phyloP scores from a whole-genome alignment of 805 yeast species.

The Candida xyloterini region DNA sequence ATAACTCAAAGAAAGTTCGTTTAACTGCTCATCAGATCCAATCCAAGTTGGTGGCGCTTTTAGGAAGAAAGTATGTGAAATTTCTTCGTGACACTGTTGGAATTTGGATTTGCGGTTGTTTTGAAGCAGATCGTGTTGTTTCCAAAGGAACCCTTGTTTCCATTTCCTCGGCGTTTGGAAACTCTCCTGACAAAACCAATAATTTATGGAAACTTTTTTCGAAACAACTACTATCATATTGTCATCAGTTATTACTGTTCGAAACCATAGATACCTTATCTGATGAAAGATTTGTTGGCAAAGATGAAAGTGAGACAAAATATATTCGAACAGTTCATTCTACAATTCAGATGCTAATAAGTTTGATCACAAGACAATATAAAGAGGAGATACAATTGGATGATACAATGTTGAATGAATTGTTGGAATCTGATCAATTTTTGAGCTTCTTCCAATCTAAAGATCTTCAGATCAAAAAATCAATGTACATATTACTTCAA shows the following conservation, averaged over 20 bases:
- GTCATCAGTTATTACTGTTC: constrained; percentile 46
- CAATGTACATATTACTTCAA: constrained; percentile 38
- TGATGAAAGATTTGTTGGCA: constrained; percentile 67
- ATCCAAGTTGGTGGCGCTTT: constrained; percentile 43
- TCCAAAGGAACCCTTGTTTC: constrained; percentile 46
- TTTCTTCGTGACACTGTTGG: constrained; percentile 73
- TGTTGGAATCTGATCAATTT: constrained; percentile 41
- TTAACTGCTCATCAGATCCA: constrained; percentile 62
- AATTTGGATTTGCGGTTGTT: constrained; percentile 66
- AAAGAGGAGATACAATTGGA: constrained; percentile 12
- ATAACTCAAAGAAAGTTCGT: constrained; percentile 66
- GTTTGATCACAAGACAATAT: constrained; percentile 10
- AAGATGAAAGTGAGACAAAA: constrained; percentile 64
- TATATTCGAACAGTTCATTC: constrained; percentile 55
- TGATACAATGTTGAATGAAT: constrained; percentile 28
- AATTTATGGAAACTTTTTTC: constrained; percentile 61
- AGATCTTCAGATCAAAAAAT: constrained; percentile 41
- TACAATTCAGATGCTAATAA: constrained; percentile 46
- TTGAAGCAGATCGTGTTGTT: constrained; percentile 67
- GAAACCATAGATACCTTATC: constrained; percentile 66
- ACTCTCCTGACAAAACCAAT: constrained; percentile 49
- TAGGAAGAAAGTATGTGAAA: constrained; percentile 59
- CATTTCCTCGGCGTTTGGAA: constrained; percentile 53
- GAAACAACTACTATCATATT: constrained; percentile 52
- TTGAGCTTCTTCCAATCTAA: constrained; percentile 41